These are phyloP conservation scores for Boletus reticuloceps DNA, from an alignment of 768 basidiomycete genomes.

Conservation along the genomic window DNA sequence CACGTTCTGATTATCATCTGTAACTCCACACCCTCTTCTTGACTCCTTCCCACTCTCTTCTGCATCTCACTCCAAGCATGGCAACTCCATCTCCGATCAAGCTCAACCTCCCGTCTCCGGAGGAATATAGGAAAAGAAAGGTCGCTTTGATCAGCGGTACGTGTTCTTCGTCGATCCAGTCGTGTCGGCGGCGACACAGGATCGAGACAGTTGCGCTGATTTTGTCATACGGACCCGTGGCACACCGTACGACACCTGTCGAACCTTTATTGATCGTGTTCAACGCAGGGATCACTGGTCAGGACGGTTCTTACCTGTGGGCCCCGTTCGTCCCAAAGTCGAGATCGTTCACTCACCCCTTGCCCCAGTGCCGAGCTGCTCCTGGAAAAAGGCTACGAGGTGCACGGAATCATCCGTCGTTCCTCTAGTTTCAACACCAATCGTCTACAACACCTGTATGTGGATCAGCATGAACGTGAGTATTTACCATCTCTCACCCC, in stretches of 20 bases:
- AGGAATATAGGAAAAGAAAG: constrained; percentile 86
- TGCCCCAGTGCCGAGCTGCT: constrained; percentile 72
- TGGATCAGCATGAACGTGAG: constrained; percentile 89
- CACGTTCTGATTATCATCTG: not conserved
- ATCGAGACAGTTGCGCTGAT: too few species aligned
- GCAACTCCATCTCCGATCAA: constrained; percentile 35
- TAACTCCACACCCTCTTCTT: not conserved
- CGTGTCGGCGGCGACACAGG: not conserved
- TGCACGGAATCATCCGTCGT: constrained; percentile 94
- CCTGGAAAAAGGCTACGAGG: constrained; percentile 84
- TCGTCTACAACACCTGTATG: constrained; percentile 89
- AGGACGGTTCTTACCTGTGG: constrained; percentile 94
- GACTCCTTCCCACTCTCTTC: not conserved
- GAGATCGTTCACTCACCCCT: constrained; percentile 1
- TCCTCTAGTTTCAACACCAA: constrained; percentile 98
- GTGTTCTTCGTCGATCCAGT: constrained; percentile 16
- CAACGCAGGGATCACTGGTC: constrained; percentile 83
- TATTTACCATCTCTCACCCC: constrained; percentile 2
- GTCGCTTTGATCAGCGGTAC: constrained; percentile 90
- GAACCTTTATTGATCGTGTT: constrained; percentile 7
- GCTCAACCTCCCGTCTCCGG: constrained; percentile 63
- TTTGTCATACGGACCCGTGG: not conserved
- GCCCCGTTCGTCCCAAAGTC: constrained; percentile 26
- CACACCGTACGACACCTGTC: not conserved
- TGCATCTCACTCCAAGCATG: constrained; percentile 8